These are phyloP conservation scores for Cladophialophora bantiana DNA, from an alignment of 2,329 filamentous ascomycete genomes.

Conservation along the genomic window DNA sequence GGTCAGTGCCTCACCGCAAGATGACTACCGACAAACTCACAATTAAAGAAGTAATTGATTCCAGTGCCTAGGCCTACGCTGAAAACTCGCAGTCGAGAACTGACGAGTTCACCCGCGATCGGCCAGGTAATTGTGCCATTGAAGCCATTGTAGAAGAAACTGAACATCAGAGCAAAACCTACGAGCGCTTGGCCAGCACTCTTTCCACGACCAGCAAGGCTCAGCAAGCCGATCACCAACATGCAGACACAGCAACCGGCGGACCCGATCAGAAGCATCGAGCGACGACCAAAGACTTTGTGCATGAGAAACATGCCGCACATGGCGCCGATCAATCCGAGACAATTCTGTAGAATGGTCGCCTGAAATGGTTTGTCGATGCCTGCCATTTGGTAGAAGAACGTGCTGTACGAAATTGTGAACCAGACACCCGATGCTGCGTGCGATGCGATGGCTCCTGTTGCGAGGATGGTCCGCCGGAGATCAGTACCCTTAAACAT, in stretches of 20 bases:
- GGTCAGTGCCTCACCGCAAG: not conserved
- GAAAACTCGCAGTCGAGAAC: conserved; percentile 49
- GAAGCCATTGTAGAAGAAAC: conserved; percentile 51
- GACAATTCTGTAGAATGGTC: conserved; percentile 43
- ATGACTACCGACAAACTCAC: conserved; percentile 14
- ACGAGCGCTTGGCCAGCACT: conserved; percentile 49
- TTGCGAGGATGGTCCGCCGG: conserved; percentile 54
- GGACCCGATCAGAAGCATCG: conserved; percentile 42
- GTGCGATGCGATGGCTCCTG: conserved; percentile 61
- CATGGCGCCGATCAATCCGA: conserved; percentile 48
- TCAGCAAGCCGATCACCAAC: conserved; percentile 49
- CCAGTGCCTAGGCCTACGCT: conserved; percentile 50
- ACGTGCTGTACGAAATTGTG: conserved; percentile 48
- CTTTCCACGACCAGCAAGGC: conserved; percentile 48
- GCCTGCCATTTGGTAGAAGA: conserved; percentile 59
- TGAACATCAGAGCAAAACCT: conserved; percentile 47
- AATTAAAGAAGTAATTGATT: conserved; percentile 52
- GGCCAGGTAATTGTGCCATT: conserved; percentile 49
- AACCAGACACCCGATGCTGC: conserved; percentile 27
- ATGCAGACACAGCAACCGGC: conserved; percentile 47
- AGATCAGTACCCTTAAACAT: conserved; percentile 45
- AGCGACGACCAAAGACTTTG: conserved; percentile 47
- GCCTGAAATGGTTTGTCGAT: conserved; percentile 42
- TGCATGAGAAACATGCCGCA: conserved; percentile 47
- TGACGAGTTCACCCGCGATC: conserved; percentile 50